These are phyloP conservation scores for Scheffersomyces segobiensis DNA, from an alignment of 1,139 yeast species.

Conservation along the genomic window DNA sequence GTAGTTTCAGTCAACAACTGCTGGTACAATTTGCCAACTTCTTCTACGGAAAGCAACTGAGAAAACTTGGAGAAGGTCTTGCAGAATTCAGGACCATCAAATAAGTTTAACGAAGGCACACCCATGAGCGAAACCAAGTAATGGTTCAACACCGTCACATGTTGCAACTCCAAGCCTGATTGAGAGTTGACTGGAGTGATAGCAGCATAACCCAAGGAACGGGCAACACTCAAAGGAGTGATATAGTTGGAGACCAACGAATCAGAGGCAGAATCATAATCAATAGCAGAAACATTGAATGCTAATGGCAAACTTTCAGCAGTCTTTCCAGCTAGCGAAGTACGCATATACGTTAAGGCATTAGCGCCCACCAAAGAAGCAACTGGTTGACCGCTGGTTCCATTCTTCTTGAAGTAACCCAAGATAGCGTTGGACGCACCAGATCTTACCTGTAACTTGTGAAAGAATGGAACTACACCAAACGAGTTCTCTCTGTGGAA, in stretches of 20 bases:
- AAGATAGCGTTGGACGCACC: conserved; percentile 83
- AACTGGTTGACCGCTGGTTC: conserved; percentile 40
- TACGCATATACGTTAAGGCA: conserved; percentile 68
- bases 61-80: conserved; percentile 54
- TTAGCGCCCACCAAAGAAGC: conserved; percentile 67
- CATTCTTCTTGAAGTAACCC: conserved; percentile 60
- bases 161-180: conserved; percentile 61
- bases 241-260: conserved; percentile 66
- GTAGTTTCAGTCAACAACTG: conserved; percentile 30
- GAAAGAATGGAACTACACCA: conserved; percentile 58
- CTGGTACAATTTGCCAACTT: conserved; percentile 44
- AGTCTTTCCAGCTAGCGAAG: conserved; percentile 40
- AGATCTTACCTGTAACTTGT: conserved; percentile 70
- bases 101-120: conserved; percentile 65
- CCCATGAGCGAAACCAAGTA: conserved; percentile 57
- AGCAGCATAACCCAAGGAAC: conserved; percentile 67
- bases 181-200: conserved; percentile 61
- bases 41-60: conserved; percentile 46
- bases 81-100: conserved; percentile 75
- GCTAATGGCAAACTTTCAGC: conserved; percentile 58
- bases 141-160: conserved; percentile 64
- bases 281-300: conserved; percentile 73
- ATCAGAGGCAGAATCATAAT: conserved; percentile 55
- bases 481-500: conserved; percentile 53
- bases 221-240: conserved; percentile 64